Evolutionary conservation across 2,329 filamentous ascomycete species (phyloP), one percentile per base, ranked within the genome.

Genomic region (Alternaria alternata): DNA sequence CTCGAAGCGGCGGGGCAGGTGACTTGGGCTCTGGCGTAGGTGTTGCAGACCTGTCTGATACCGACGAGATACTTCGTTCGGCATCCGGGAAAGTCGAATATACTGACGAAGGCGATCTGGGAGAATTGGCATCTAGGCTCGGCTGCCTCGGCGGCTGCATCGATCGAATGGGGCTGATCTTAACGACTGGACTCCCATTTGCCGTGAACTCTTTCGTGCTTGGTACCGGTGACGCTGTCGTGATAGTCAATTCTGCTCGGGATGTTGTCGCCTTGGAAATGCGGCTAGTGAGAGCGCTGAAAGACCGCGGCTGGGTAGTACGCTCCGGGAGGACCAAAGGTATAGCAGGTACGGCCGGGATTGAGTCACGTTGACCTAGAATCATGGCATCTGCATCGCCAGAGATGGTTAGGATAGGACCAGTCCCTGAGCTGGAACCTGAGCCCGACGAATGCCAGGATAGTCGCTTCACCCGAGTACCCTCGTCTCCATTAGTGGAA

Each of bases 361-460:
- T 44, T 4, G 48, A 22, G 6, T 51, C 39, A 24, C 22, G 24
- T 8, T 49, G 48, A 20, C 69, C 71, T 14, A 70, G 54, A 20
- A 75, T 44, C 12, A 74, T 32, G 14, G 47, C 48, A 39, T 76
- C 72, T n/a, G 73, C 74, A 28, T 75, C 71, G 34, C 62, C 47
- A 22, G 51, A 54, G 18, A 75, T 72, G 5, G 39, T 75, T 12
- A 75, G 47, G 9, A 64, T 47, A 2, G 71, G 66, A 4, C 72
- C 71, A 18, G 61, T 47, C 14, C 55, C 64, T 24, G 59, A 48
- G 16, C 56, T 48, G 5, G 64, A 47, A 20, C 54, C 61, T 30
- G 60, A 57, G 14, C 53, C 38, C 3, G 62, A 56, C 4, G 67
- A 62, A 28, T 66, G 63, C 55, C 58, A 57, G 7, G 67, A 74